Evolutionary conservation across 23 red algal species (phyloP), one percentile per base, ranked within the genome.

Genomic region (Gracilaria domingensis): DNA sequence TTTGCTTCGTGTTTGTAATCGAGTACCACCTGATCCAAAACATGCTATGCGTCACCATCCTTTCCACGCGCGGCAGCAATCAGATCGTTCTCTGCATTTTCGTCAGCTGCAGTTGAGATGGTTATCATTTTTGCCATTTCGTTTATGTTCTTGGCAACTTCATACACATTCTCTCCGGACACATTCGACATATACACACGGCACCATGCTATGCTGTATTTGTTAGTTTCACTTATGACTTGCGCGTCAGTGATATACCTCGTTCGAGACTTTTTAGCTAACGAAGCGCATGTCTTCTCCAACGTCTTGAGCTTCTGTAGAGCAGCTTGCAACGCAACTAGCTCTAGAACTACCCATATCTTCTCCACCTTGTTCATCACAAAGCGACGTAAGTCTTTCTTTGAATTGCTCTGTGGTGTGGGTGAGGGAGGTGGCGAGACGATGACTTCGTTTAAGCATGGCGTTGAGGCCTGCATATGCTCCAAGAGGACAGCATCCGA

Each of bases 311-410:
- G 45, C 39, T 80, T 79, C 35, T 66, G 0, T 16, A 56, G 45
- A 44, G 51, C 72, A 17, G 69, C 86, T 37, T 53, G 25, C 0
- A 80, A 36, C 23, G 44, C 55, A 0, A 55, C 42, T 9, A 89
- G 61, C 37, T 79, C 47, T 44, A 23, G 40, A 40, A 89, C 5
- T 11, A 80, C 12, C 71, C 75, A 89, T 35, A 0, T 29, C 30
- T 89, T 89, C 33, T 89, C 86, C 25, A 79, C 35, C 18, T 79
- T 80, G 75, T 89, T 89, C 34, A 60, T 49, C 14, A 79, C 71
- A 66, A 89, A 89, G 37, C 5, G 42, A 45, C 42, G 42, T 45
- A 11, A 4, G 42, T 4, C 42, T 11, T 45, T 45, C 42, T n/a
- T n/a, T n/a, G n/a, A n/a, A n/a, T n/a, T n/a, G n/a, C n/a, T n/a